Evolutionary conservation across 352 stramenopile genomes (phyloP), one percentile per base, ranked within the genome.

Genomic region (Pythium sp.): DNA sequence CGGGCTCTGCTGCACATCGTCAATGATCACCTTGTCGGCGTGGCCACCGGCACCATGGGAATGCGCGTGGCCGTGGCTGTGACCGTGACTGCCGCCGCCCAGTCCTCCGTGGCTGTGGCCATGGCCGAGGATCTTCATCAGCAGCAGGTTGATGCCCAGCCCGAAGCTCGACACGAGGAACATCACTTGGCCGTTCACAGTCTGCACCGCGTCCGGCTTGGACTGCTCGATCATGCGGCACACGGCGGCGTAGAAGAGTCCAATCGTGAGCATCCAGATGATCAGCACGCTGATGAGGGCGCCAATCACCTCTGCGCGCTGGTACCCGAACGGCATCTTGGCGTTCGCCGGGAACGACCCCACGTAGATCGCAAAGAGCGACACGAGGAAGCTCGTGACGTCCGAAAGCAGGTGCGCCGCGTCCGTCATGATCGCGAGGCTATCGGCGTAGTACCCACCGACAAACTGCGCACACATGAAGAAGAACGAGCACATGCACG

Each of bases 381-480:
- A 93, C 6, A 97, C 77, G 15, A 91, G 58, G 65, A 97, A 96
- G 53, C 89, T 79, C 15, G 81, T 76, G 1, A 93, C 85, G 68
- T 95, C 88, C 57, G 82, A 90, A 38, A 95, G 72, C 59, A 94
- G 68, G 53, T 95, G 88, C 34, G 86, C 88, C 18, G 88, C 88
- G 72, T 95, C 88, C 60, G 88, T 92, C 86, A 99, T 93, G 70
- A 99, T 97, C 12, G 98, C 97, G 18, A 99, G 79, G 65, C 90
- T 98, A 64, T 93, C 94, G 0, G 95, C 87, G 64, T 98, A 81
- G 61, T 96, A 93, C 9, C 97, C 98, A 22, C 97, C 97, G 38
- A 97, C 69, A 15, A 99, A 86, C 81, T 99, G 96, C 20, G 98
- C 82, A 36, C 97, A 76, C 84, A 99, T 98, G 77, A 99, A 99